phyloP scores from a whole-genome alignment of 108 stramenopile species.

The Fistulifera solaris region DNA sequence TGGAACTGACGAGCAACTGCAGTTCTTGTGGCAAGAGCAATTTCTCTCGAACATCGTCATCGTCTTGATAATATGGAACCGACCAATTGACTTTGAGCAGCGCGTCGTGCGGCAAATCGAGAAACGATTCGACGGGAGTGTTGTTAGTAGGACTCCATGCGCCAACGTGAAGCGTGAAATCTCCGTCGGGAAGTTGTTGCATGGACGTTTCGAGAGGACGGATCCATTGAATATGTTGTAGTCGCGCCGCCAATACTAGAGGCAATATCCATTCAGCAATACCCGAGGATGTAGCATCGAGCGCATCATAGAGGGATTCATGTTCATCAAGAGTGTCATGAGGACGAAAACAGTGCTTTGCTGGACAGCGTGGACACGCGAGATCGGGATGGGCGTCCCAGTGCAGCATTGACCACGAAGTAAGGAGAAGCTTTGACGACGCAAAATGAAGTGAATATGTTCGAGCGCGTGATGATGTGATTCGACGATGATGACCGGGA shows the following conservation, averaged over 20 bases:
- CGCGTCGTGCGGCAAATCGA: conserved; percentile 29
- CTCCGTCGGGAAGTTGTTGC: conserved; percentile 25
- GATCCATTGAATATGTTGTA: conserved; percentile 32
- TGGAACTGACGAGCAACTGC: conserved; percentile 10
- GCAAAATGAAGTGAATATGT: conserved; percentile 40
- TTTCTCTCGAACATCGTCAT: conserved; percentile 16
- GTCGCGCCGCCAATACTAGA: conserved; percentile 34
- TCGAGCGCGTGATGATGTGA: conserved; percentile 49
- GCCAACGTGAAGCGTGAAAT: conserved; percentile 30
- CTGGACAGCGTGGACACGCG: conserved; percentile 38
- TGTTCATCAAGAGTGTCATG: conserved; percentile 1
- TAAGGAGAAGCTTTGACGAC: conserved; percentile 22
- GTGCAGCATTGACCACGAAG: conserved; percentile 43
- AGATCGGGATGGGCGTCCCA: conserved; percentile 61
- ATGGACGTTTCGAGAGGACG: conserved; percentile 18
- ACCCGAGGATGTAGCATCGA: conserved; percentile 33
- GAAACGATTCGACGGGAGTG: conserved; percentile 12
- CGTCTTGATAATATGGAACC: conserved; percentile 46
- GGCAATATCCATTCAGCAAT: conserved; percentile 65
- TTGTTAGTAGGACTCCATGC: neutral
- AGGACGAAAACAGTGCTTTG: conserved; percentile 32
- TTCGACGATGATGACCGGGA: conserved; percentile 42
- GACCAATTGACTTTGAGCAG: conserved; percentile 25
- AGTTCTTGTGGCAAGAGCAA: conserved; percentile 24
- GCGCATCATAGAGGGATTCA: conserved; percentile 40